These are phyloP conservation scores for Friedmanniomyces endolithicus DNA, from an alignment of 495 filamentous ascomycete genomes.

Conservation along the genomic window DNA sequence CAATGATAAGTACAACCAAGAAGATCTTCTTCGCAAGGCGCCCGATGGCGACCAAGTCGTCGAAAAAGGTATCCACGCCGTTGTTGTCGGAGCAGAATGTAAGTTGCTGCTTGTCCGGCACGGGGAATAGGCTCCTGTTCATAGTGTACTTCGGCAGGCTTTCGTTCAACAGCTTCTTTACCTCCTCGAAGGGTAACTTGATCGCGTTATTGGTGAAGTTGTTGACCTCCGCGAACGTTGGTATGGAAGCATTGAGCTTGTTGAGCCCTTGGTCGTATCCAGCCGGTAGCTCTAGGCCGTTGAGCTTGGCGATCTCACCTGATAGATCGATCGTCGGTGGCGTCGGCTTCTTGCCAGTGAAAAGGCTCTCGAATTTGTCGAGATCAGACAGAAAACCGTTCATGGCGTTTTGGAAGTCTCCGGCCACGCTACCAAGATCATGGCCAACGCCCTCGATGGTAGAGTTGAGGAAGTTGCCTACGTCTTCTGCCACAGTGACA, in stretches of 20 bases:
- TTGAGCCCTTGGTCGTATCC: conserved; percentile 51
- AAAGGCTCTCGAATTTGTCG: conserved; percentile 33
- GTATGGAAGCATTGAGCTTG: conserved; percentile 61
- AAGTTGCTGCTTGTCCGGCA: conserved; percentile 67
- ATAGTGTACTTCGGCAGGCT: conserved; percentile 60
- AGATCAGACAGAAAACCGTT: conserved; percentile 43
- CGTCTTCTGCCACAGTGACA: conserved; percentile 54
- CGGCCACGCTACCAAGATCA: conserved; percentile 44
- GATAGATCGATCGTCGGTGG: conserved; percentile 49
- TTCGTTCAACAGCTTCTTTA: conserved; percentile 57
- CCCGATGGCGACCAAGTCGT: conserved; percentile 48
- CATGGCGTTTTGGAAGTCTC: conserved; percentile 46
- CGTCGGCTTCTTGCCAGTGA: conserved; percentile 27
- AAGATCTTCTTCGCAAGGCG: conserved; percentile 57
- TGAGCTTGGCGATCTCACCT: conserved; percentile 47
- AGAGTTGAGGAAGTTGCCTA: conserved; percentile 58
- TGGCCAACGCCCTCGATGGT: conserved; percentile 53
- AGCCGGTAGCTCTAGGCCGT: conserved; percentile 53
- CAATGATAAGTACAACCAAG: conserved; percentile 53
- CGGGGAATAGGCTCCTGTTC: conserved; percentile 60
- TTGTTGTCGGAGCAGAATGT: conserved; percentile 81
- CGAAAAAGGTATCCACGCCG: conserved; percentile 78
- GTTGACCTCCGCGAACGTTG: conserved; percentile 69
- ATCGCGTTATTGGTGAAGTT: conserved; percentile 63
- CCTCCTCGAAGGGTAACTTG: conserved; percentile 58